Conservation (phyloP, 495 filamentous ascomycete species). For the Tetracladium marchalianum region DNA sequence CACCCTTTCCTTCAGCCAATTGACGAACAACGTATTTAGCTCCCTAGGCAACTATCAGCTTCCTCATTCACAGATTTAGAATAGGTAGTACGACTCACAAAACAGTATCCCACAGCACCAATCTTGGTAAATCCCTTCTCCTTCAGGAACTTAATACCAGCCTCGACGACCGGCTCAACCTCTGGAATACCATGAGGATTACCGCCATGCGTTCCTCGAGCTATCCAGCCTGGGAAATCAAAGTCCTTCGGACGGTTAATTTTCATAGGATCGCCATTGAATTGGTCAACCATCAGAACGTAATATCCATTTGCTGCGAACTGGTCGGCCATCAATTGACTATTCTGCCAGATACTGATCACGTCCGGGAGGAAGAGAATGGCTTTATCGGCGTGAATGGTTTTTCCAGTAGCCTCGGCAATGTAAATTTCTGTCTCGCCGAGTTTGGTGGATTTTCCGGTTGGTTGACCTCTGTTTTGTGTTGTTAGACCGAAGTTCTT, state of each 20-base stretch:
- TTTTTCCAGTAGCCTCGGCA: slow-evolving; percentile 33
- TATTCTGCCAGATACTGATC: slow-evolving; percentile 64
- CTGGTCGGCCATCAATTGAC: slow-evolving; percentile 73
- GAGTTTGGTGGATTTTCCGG: slow-evolving; percentile 31
- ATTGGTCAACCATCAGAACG: slow-evolving; percentile 65
- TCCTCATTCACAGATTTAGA: background rate
- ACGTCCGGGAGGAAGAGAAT: slow-evolving; percentile 55
- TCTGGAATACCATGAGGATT: slow-evolving; percentile 46
- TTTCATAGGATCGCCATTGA: slow-evolving; percentile 58
- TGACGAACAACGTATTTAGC: slow-evolving; percentile 32
- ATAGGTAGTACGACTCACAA: slow-evolving; percentile 24
- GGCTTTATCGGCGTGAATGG: slow-evolving; percentile 35
- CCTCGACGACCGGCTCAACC: slow-evolving; percentile 44
- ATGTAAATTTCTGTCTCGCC: slow-evolving; percentile 38
- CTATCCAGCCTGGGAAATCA: slow-evolving; percentile 52
- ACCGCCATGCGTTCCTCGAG: slow-evolving; percentile 34
- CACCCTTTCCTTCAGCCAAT: slow-evolving; percentile 25
- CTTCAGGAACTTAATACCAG: slow-evolving; percentile 35
- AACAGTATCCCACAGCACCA: slow-evolving; percentile 71
- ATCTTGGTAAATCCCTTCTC: slow-evolving; percentile 51
- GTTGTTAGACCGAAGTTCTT: background rate
- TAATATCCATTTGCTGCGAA: slow-evolving; percentile 76
- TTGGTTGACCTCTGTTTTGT: slow-evolving; percentile 25
- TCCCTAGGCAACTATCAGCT: slow-evolving; percentile 27
- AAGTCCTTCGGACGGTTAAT: slow-evolving; percentile 47